These are phyloP conservation scores for Cocos nucifera DNA, from an alignment of 176 grass and related monocot species.

Conservation along the genomic window DNA sequence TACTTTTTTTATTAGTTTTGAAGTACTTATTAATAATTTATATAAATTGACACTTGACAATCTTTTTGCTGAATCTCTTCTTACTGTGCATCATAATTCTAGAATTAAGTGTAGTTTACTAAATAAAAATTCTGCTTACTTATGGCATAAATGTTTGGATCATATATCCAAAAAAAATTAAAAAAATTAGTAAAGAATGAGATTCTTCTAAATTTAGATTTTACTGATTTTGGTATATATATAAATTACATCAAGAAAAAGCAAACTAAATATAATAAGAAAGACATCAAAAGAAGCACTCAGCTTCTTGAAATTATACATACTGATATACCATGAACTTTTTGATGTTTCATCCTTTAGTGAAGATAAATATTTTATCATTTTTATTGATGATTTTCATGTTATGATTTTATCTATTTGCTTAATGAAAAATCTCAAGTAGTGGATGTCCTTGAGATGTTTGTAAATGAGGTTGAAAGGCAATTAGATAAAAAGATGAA, in stretches of 20 bases:
- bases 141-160: neutral
- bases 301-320: slow-evolving; percentile 3
- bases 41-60: slow-evolving; percentile 16
- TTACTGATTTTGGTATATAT: neutral
- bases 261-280: neutral
- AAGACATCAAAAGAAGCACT: neutral
- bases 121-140: neutral
- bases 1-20: slow-evolving; percentile 13
- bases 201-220: neutral
- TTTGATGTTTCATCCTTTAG: no score
- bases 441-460: neutral
- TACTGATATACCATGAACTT: neutral
- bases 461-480: neutral
- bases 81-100: neutral
- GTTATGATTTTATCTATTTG: neutral
- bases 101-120: neutral
- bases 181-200: neutral
- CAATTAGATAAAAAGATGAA: neutral
- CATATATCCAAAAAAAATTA: neutral
- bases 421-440: neutral
- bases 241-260: neutral
- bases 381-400: neutral
- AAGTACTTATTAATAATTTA: slow-evolving; percentile 13
- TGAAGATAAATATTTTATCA: no score
- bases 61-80: neutral